A percentile compares a stretch with the other conserved stretches of the same genome.
Conservation (phyloP, 495 filamentous ascomycete species). For the Neurospora sp. region DNA sequence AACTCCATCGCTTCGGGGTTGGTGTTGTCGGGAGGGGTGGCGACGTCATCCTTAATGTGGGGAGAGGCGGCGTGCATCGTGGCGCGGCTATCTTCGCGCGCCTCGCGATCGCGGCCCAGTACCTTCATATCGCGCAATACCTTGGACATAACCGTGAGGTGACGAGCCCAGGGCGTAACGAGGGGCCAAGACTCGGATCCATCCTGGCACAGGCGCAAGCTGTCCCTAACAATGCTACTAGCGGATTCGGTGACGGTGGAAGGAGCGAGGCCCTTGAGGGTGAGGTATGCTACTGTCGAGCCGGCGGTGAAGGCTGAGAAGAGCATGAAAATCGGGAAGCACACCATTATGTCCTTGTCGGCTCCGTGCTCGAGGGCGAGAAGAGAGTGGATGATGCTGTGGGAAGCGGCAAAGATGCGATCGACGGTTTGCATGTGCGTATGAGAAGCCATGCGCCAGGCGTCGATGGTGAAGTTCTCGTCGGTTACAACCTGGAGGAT, state of each 20-base stretch:
- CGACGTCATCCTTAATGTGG: constrained; percentile 35
- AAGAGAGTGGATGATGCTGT: constrained; percentile 37
- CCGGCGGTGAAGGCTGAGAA: constrained; percentile 42
- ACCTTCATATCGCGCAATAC: constrained; percentile 32
- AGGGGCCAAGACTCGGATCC: constrained; percentile 39
- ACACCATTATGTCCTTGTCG: constrained; percentile 39
- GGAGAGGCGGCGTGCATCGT: constrained; percentile 16
- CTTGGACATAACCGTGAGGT: constrained; percentile 41
- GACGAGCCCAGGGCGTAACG: constrained; percentile 40
- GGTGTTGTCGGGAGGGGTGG: constrained; percentile 29
- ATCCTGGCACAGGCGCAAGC: constrained; percentile 37
- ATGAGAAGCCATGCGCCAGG: constrained; percentile 32
- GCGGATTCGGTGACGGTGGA: constrained; percentile 36
- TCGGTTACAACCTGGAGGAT: constrained; percentile 38
- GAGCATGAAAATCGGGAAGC: constrained; percentile 43
- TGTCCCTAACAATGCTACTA: constrained; percentile 35
- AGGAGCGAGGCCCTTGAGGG: constrained; percentile 37
- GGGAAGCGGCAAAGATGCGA: constrained; percentile 38
- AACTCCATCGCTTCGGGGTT: constrained; percentile 38
- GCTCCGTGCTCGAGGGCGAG: constrained; percentile 34
- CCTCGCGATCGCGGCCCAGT: constrained; percentile 10
- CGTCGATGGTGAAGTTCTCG: constrained; percentile 33
- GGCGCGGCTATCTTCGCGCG: constrained; percentile 19
- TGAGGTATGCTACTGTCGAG: constrained; percentile 40
- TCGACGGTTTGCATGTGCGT: constrained; percentile 31